phyloP scores from a whole-genome alignment of 768 basidiomycete species.

The Lactifluus echinatus region DNA sequence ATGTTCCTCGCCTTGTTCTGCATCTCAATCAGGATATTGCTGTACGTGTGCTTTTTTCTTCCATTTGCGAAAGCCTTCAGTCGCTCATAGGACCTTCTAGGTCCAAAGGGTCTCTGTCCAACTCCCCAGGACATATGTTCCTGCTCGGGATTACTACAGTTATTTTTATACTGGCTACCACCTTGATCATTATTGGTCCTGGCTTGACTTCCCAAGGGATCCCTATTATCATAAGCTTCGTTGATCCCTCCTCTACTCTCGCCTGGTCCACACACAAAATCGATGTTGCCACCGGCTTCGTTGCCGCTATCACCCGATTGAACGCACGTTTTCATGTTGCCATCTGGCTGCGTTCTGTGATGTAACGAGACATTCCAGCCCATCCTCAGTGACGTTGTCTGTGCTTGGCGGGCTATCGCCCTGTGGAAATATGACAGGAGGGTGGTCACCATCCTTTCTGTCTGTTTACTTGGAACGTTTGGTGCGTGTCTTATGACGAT shows the following conservation, averaged over 20 bases:
- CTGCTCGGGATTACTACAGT: neutral
- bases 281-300: neutral
- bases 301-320: neutral
- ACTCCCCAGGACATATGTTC: conserved; percentile 7
- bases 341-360: neutral
- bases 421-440: conserved; percentile 13
- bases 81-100: neutral
- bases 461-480: conserved; percentile 4
- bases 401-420: conserved; percentile 11
- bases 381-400: conserved; percentile 15
- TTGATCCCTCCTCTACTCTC: neutral
- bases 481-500: neutral
- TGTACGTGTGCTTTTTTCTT: conserved; percentile 2
- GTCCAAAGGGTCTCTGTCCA: conserved; percentile 2
- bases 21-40: conserved; percentile 11
- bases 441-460: neutral
- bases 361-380: neutral
- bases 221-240: conserved; percentile 1
- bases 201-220: conserved; percentile 1
- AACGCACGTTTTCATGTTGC: conserved; percentile 2
- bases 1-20: conserved; percentile 10
- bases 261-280: conserved; percentile 12
- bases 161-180: conserved; percentile 12
- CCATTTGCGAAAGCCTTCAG: neutral
- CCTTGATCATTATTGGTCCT: neutral